Conservation (phyloP, 106 monocot genomes). For the Posidonia australis region DNA sequence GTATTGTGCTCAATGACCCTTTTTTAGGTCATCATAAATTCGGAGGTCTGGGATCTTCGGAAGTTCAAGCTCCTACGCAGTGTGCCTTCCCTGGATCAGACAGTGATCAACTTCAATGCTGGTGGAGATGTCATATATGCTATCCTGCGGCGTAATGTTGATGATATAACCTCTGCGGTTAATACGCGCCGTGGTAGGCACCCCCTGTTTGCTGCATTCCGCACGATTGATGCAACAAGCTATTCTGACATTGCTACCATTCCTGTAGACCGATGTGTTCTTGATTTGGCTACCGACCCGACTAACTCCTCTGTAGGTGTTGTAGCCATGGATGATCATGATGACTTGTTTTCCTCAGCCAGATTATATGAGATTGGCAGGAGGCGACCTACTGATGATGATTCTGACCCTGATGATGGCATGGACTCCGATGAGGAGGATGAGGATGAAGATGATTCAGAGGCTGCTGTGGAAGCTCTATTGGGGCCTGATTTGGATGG, state of each 20-base stretch:
- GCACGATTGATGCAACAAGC: slow-evolving; percentile 77
- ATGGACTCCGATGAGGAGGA: slow-evolving; percentile 74
- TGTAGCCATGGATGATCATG: slow-evolving; percentile 86
- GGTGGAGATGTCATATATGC: slow-evolving; percentile 89
- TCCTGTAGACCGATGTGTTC: slow-evolving; percentile 83
- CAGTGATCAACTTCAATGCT: slow-evolving; percentile 68
- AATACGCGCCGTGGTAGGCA: slow-evolving; percentile 63
- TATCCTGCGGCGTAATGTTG: slow-evolving; percentile 80
- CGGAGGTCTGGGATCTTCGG: slow-evolving; percentile 96
- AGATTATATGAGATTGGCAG: slow-evolving; percentile 80
- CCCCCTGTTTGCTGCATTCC: slow-evolving; percentile 82
- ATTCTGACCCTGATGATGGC: slow-evolving; percentile 89
- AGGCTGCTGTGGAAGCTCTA: slow-evolving; percentile 37
- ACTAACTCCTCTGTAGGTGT: slow-evolving; percentile 75
- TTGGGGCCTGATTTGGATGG: slow-evolving; percentile 37
- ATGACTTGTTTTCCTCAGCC: slow-evolving; percentile 83
- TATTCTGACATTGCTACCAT: slow-evolving; percentile 89
- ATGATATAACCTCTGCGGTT: slow-evolving; percentile 75
- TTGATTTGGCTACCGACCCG: slow-evolving; percentile 67
- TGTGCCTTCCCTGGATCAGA: slow-evolving; percentile 86
- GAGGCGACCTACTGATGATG: slow-evolving; percentile 74
- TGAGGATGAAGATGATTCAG: slow-evolving; percentile 53
- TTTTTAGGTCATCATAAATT: slow-evolving; percentile 82
- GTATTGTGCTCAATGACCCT: not conserved
- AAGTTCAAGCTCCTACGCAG: slow-evolving; percentile 84